Conservation (phyloP, 23 red algal genomes). For the Gracilaria domingensis region DNA sequence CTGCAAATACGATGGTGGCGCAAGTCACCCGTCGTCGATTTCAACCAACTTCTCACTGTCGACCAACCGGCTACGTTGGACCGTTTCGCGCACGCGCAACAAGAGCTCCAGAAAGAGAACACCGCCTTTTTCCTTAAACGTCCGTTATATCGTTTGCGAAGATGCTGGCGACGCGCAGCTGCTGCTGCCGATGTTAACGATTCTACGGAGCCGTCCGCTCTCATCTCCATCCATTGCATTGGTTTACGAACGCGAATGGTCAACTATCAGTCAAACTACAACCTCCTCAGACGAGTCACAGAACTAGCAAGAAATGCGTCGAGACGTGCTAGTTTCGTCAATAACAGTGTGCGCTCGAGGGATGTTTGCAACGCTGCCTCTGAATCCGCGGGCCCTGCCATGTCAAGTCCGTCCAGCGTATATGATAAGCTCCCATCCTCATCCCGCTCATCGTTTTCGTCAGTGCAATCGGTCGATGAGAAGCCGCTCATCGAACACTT, state of each 20-base stretch:
- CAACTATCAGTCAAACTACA: slow-evolving; percentile 39
- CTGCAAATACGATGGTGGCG: slow-evolving; percentile 68
- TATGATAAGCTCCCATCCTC: slow-evolving; percentile 5
- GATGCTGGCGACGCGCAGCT: slow-evolving; percentile 52
- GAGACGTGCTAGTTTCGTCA: slow-evolving; percentile 5
- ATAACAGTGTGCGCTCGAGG: slow-evolving; percentile 29
- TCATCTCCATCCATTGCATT: slow-evolving; percentile 48
- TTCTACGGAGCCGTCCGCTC: slow-evolving; percentile 34
- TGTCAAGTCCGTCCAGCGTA: slow-evolving; percentile 13
- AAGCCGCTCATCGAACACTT: slow-evolving; percentile 58
- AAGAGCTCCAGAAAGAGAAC: slow-evolving; percentile 46
- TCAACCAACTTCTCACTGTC: slow-evolving; percentile 53
- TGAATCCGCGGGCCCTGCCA: neutral
- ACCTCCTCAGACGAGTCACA: neutral
- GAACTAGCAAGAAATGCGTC: slow-evolving; percentile 12
- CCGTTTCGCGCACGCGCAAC: slow-evolving; percentile 38
- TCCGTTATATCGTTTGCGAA: slow-evolving; percentile 44
- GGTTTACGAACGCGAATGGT: slow-evolving; percentile 57
- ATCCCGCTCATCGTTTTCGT: slow-evolving; percentile 38
- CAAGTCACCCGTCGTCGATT: slow-evolving; percentile 23
- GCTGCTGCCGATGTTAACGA: slow-evolving; percentile 19
- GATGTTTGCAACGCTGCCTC: neutral
- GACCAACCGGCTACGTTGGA: slow-evolving; percentile 46
- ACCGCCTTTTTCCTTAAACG: slow-evolving; percentile 59
- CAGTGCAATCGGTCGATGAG: slow-evolving; percentile 44